Evolutionary conservation across 2,329 filamentous ascomycete species (phyloP).

Genomic region (Phoma sp.): DNA sequence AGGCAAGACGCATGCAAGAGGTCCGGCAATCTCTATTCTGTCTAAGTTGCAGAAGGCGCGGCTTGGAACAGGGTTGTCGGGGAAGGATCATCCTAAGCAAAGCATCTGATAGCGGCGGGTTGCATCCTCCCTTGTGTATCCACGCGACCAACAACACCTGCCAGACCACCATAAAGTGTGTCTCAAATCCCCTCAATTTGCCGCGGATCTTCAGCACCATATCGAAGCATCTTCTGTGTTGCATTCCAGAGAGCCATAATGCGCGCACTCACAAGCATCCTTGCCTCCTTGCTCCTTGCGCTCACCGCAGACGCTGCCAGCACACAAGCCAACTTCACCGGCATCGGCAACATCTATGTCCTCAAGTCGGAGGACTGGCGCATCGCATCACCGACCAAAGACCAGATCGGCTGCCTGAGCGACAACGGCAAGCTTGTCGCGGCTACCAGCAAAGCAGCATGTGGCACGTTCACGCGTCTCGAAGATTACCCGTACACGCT

Average conservation of each 20-base stretch:
- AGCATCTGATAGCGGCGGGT: slow-evolving; percentile 5
- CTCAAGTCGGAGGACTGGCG: slow-evolving; percentile 38
- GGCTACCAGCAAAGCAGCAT: slow-evolving; percentile 16
- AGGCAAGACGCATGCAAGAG: background rate
- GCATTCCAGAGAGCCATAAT: slow-evolving; percentile 6
- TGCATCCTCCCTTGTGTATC: slow-evolving; percentile 9
- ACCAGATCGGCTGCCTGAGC: slow-evolving; percentile 39
- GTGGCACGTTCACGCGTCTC: slow-evolving; percentile 33
- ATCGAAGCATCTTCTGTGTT: background rate
- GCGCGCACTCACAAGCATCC: slow-evolving; percentile 14
- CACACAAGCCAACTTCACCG: slow-evolving; percentile 37
- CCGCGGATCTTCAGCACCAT: background rate
- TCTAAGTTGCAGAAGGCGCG: background rate
- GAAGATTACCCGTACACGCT: slow-evolving; percentile 38
- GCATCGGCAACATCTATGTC: slow-evolving; percentile 39
- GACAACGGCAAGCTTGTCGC: slow-evolving; percentile 33
- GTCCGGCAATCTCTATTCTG: background rate
- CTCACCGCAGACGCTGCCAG: slow-evolving; percentile 24
- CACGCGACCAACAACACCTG: background rate
- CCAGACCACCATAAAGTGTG: background rate
- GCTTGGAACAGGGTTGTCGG: background rate
- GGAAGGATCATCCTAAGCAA: background rate
- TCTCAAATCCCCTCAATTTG: background rate
- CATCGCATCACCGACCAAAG: slow-evolving; percentile 25
- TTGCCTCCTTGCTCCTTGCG: slow-evolving; percentile 14